Evolutionary conservation across 2,329 filamentous ascomycete genomes (phyloP).

Genomic region (Xylariomycetidae sp.): DNA sequence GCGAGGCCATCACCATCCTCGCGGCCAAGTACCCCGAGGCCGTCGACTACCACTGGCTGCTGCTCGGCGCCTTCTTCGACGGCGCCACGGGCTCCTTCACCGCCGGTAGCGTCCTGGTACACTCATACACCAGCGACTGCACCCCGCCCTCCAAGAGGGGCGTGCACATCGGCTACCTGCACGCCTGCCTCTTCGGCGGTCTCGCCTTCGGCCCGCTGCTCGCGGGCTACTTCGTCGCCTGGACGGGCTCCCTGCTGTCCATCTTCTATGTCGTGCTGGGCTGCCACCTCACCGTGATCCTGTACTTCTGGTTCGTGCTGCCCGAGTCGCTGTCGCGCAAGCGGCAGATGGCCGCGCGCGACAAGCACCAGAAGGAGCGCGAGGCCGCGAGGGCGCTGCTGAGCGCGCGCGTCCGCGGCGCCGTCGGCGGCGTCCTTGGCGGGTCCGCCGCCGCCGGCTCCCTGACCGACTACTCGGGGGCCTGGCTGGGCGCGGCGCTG

Average conservation of each 20-base stretch:
- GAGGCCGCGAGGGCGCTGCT: conserved; percentile 28
- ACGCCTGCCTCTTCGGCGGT: conserved; percentile 84
- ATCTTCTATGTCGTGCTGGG: conserved; percentile 78
- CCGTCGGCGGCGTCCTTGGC: too few relatives aligned
- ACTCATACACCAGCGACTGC: conserved; percentile 88
- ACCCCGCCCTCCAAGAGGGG: conserved; percentile 74
- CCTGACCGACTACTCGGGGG: conserved; percentile 15
- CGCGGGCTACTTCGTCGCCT: conserved; percentile 73
- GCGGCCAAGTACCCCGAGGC: conserved; percentile 69
- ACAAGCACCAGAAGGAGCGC: conserved; percentile 54
- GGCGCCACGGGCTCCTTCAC: conserved; percentile 88
- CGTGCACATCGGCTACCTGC: conserved; percentile 83
- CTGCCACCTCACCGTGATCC: conserved; percentile 69
- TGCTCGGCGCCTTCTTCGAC: conserved; percentile 73
- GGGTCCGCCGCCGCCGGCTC: conserved; percentile 16
- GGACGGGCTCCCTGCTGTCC: conserved; percentile 69
- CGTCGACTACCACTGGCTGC: conserved; percentile 72
- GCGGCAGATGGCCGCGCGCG: conserved; percentile 64
- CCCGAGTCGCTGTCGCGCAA: conserved; percentile 80
- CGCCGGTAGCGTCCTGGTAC: conserved; percentile 66
- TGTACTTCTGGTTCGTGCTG: conserved; percentile 65
- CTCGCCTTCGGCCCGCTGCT: conserved; percentile 81
- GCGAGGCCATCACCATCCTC: conserved; percentile 73
- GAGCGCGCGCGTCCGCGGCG: too few relatives aligned
- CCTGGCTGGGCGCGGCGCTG: conserved; percentile 30